Percentiles rank a stretch among this genome's conserved stretches.
Evolutionary conservation across 2,329 filamentous ascomycete genomes (phyloP).

Genomic region (Lasiodiplodia sp.): DNA sequence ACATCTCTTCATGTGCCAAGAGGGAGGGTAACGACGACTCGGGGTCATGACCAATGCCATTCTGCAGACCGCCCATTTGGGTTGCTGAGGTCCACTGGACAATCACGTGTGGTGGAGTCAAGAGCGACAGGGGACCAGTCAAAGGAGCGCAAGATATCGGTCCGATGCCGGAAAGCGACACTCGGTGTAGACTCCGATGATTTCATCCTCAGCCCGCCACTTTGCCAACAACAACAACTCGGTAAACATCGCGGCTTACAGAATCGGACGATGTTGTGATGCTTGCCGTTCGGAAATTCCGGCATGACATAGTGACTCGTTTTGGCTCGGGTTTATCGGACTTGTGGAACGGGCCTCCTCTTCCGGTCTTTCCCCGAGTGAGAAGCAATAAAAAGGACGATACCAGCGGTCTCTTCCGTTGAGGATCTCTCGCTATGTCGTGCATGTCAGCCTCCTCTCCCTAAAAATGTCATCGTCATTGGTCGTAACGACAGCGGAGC

Average conservation of each 20-base stretch:
- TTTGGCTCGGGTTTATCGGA: background rate
- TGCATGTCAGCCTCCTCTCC: background rate
- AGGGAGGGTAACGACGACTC: background rate
- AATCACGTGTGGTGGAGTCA: conserved; percentile 22
- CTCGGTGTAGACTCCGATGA: background rate
- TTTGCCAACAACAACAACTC: background rate
- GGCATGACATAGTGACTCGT: background rate
- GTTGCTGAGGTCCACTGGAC: background rate
- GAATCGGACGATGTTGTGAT: background rate
- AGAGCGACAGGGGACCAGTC: conserved; percentile 3
- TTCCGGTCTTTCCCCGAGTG: background rate
- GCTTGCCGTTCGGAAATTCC: background rate
- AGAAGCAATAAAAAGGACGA: background rate
- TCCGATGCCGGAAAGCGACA: conserved; percentile 5
- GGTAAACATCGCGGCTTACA: too few relatives aligned
- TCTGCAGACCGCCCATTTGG: conserved; percentile 20
- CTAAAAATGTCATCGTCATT: conserved; percentile 3
- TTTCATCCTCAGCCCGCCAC: background rate
- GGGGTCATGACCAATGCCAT: background rate
- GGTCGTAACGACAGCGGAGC: background rate
- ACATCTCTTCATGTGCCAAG: background rate
- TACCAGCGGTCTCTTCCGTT: background rate
- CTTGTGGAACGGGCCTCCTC: background rate
- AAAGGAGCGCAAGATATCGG: background rate
- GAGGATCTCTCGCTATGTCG: background rate